Conservation (phyloP, 345 rosid species). For the Citropsis articulata region DNA sequence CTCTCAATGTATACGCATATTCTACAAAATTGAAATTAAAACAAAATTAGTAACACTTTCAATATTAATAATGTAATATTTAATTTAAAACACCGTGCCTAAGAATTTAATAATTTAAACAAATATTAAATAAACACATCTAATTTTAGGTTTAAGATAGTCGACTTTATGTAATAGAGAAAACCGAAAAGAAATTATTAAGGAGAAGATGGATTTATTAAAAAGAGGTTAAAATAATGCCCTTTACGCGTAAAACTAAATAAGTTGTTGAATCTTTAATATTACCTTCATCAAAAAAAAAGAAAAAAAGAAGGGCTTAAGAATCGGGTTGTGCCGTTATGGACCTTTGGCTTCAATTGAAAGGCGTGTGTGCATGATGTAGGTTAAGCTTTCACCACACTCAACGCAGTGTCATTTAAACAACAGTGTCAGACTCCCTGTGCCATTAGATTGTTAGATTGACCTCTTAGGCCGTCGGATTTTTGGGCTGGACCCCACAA, state of each 20-base stretch:
- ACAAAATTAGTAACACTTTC: background rate
- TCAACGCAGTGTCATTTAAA: constrained; percentile 22
- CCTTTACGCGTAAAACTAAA: constrained; percentile 12
- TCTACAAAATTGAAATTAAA: constrained; percentile 26
- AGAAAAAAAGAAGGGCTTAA: background rate
- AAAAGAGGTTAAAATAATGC: background rate
- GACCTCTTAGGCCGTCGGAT: constrained; percentile 12
- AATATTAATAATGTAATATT: background rate
- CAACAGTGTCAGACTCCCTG: constrained; percentile 8
- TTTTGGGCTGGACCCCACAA: background rate
- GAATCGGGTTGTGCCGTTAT: background rate
- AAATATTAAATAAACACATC: background rate
- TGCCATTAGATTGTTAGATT: background rate
- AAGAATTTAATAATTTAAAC: background rate
- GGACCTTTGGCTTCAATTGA: background rate
- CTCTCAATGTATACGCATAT: constrained; percentile 67
- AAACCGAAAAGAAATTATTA: too few species aligned
- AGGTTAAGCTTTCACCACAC: constrained; percentile 27
- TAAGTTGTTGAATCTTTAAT: background rate
- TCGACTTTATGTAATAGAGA: background rate
- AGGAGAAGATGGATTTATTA: background rate
- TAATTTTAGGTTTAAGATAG: background rate
- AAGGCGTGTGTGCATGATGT: constrained; percentile 10
- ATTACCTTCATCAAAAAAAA: background rate
- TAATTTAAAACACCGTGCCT: background rate